Conservation (phyloP, 805 yeast genomes). For the Komagataella ulmi region DNA sequence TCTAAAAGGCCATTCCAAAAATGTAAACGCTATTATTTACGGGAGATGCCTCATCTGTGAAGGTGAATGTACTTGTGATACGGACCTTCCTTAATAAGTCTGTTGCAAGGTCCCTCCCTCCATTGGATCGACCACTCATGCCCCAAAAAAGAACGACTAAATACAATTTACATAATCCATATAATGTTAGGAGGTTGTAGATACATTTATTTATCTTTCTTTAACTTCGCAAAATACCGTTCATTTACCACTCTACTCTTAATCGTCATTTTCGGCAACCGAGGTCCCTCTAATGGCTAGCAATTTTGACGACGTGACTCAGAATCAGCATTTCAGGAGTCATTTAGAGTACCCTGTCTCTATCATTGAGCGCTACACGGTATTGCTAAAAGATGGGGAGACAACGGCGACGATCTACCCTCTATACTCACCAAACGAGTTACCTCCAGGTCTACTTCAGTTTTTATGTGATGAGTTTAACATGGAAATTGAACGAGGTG, state of each 20-base stretch:
- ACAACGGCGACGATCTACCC: constrained; percentile 93
- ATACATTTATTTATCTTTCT: not conserved
- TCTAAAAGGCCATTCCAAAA: constrained; percentile 46
- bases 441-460: constrained; percentile 69
- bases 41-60: constrained; percentile 41
- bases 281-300: not conserved
- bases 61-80: not conserved
- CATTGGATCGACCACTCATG: not conserved
- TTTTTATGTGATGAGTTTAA: constrained; percentile 87
- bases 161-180: not conserved
- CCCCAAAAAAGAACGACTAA: not conserved
- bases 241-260: not conserved
- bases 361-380: constrained; percentile 52
- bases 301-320: constrained; percentile 31
- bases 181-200: not conserved
- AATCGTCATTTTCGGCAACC: not conserved
- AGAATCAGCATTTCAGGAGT: constrained; percentile 30
- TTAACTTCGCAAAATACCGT: not conserved
- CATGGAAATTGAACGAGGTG: constrained; percentile 83
- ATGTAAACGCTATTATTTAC: constrained; percentile 66
- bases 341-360: constrained; percentile 22
- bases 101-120: not conserved
- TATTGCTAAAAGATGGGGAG: constrained; percentile 73
- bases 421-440: constrained; percentile 44
- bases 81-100: not conserved